Base-by-base conservation (phyloP, 2,329 filamentous ascomycete species). In the Xylariaceae sp. region DNA sequence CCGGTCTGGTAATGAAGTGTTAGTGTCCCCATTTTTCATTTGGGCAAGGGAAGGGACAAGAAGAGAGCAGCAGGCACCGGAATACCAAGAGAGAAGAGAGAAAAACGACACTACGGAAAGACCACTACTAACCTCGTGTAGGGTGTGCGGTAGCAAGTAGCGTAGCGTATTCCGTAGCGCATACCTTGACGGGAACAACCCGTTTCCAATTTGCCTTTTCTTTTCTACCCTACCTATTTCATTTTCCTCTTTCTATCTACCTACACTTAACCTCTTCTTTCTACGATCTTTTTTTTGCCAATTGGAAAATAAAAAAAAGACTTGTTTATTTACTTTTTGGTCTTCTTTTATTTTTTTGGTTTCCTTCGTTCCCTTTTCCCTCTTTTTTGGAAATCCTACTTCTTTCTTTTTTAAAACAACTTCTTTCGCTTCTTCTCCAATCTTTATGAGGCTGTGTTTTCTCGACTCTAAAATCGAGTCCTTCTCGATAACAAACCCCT, bases 21-120 rank as follows among this genome's bases (percentile, higher is more conserved):
- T 62, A 59, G 62, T 59, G 61, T 61, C 60, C 58, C 62, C 62
- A 58, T 56, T 63, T 64, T 64, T 64, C 62, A 64, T 64, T 61
- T 64, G 53, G 58, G 44, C 23, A 30, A 45, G 52, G 51, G 55
- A 58, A 55, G 52, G 34, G 18, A 11, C 23, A 13, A 10, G 18
- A n/a, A 13, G 8, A 41, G 11, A 13, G 37, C 11, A 11, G 37
- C 37, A 11, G 7, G 10, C 37, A 11, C 37, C 23, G 23, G 23
- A 30, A 30, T 30, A 30, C 17, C 17, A 4, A 30, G 23, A 30
- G 4, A 30, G 23, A 30, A 30, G 23, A 30, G 23, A 5, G 23
- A 30, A 30, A 30, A 30, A 30, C 23, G 23, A 30, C 23, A 30
- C 23, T 30, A 30, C 23, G 23, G 23, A 30, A 30, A 4, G 23